Percentiles rank a stretch among this genome's conserved stretches.
These are phyloP conservation scores for Themeda triandra DNA, from an alignment of 176 grass and related monocot genomes.

Conservation along the genomic window DNA sequence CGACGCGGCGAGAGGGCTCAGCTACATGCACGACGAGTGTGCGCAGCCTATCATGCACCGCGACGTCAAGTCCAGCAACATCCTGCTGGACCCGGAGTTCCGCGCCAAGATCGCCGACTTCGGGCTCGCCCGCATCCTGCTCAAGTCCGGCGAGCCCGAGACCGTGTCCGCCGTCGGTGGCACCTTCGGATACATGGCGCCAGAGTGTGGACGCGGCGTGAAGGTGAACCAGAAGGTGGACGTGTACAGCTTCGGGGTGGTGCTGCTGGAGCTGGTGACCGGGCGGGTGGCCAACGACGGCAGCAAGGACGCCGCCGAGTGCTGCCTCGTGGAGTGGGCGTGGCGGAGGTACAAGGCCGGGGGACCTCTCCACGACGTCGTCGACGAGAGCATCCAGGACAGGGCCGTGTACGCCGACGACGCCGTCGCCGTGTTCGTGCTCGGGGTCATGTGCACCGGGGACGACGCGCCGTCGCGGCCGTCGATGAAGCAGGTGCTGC, in stretches of 20 bases:
- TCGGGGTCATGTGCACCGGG: conserved; percentile 51
- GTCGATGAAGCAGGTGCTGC: conserved; percentile 58
- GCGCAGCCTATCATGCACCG: conserved; percentile 49
- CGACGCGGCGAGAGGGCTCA: conserved; percentile 43
- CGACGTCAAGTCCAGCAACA: conserved; percentile 82
- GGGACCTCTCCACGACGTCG: conserved; percentile 4
- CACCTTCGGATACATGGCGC: conserved; percentile 82
- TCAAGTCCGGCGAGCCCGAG: conserved; percentile 41
- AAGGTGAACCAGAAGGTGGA: conserved; percentile 74
- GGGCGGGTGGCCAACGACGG: conserved; percentile 40
- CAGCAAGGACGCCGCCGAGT: neutral
- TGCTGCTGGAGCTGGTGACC: conserved; percentile 60
- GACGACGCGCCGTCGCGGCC: conserved; percentile 36
- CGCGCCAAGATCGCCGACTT: conserved; percentile 65
- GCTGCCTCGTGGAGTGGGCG: conserved; percentile 50
- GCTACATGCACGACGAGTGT: conserved; percentile 68
- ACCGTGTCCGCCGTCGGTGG: conserved; percentile 36
- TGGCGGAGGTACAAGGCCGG: conserved; percentile 32
- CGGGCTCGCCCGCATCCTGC: conserved; percentile 51
- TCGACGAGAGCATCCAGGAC: conserved; percentile 28
- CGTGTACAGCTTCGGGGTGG: conserved; percentile 77
- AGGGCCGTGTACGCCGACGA: conserved; percentile 30
- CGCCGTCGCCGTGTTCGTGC: conserved; percentile 35
- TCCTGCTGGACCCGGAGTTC: conserved; percentile 55
- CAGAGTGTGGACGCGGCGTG: conserved; percentile 34